These are phyloP conservation scores for Dorcoceras hygrometricum DNA, from an alignment of 257 asterid genomes.

Conservation along the genomic window DNA sequence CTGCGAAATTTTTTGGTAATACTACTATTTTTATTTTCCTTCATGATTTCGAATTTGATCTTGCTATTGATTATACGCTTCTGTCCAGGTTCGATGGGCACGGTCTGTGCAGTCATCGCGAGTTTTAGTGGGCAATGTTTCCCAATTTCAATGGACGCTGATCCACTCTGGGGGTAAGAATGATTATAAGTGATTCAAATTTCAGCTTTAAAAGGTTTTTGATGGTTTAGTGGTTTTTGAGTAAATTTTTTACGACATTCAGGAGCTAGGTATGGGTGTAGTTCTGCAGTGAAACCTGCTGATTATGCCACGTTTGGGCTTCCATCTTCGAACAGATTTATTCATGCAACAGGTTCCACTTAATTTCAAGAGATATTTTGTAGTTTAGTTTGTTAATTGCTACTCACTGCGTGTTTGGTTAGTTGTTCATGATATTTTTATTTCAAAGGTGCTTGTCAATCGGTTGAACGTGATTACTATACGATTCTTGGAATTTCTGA, in stretches of 20 bases:
- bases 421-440: conserved; percentile 20
- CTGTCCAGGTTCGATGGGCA: conserved; percentile 35
- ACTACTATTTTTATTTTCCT: background rate
- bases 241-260: conserved; percentile 20
- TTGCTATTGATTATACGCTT: conserved; percentile 7
- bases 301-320: conserved; percentile 34
- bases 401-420: conserved; percentile 3
- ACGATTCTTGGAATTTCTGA: conserved; percentile 73
- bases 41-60: background rate
- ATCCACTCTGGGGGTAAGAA: conserved; percentile 51
- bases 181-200: background rate
- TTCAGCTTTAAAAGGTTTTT: background rate
- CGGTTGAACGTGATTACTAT: conserved; percentile 57
- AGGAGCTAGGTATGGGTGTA: conserved; percentile 36
- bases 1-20: conserved; percentile 45
- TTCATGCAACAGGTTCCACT: conserved; percentile 76
- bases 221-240: conserved; percentile 5
- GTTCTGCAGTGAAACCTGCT: conserved; percentile 29
- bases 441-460: conserved; percentile 45
- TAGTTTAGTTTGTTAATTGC: background rate
- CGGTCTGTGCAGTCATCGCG: conserved; percentile 33
- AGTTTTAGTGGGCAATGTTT: conserved; percentile 26
- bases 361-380: conserved; percentile 8
- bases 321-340: conserved; percentile 41
- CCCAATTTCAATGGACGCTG: conserved; percentile 35